Evolutionary conservation across 495 filamentous ascomycete genomes (phyloP), one percentile per base, ranked within the genome.

Genomic region (Evernia prunastri): DNA sequence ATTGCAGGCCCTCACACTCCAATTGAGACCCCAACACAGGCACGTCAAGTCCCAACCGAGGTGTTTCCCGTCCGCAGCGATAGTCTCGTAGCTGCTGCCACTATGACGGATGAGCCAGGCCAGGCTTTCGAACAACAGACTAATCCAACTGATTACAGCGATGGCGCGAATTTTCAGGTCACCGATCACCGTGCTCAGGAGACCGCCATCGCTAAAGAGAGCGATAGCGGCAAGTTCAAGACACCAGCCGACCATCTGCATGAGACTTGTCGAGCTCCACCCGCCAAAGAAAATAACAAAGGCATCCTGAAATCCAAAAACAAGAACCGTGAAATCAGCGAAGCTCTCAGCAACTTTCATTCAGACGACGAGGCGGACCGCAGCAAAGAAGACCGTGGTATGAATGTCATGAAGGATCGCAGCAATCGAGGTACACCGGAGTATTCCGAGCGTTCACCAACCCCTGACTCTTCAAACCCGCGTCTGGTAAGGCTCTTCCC

Each of bases 31-130:
- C 36, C 60, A 31, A 63, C 60, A 40, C 23, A 63, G 11, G 35
- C 25, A 49, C 56, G 36, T 20, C 43, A 33, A 8, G 53, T 37
- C 9, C 37, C 36, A 39, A 25, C 54, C 18, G 23, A 29, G 15
- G 17, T 11, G 15, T 67, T 64, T 43, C 66, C 66, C 12, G 13
- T 37, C 17, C 61, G 66, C 36, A 67, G 60, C 43, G 66, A 67
- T 51, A 67, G 66, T n/a, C 57, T 67, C 20, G 45, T 33, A 29
- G 33, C 61, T 25, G 54, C 61, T 47, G 56, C 54, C 58, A 57
- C 43, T 23, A 59, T 15, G 42, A 33, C 53, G 20, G 58, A 35
- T 40, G 42, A 12, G 23, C 11, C 25, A 51, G 47, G 0, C 11
- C 25, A 23, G 17, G 25, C 47, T 27, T 29, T 29, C 47, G 47